A percentile compares a stretch with the other conserved stretches of the same genome.
Conservation (phyloP, 495 filamentous ascomycete species). For the Penicillium taxi region DNA sequence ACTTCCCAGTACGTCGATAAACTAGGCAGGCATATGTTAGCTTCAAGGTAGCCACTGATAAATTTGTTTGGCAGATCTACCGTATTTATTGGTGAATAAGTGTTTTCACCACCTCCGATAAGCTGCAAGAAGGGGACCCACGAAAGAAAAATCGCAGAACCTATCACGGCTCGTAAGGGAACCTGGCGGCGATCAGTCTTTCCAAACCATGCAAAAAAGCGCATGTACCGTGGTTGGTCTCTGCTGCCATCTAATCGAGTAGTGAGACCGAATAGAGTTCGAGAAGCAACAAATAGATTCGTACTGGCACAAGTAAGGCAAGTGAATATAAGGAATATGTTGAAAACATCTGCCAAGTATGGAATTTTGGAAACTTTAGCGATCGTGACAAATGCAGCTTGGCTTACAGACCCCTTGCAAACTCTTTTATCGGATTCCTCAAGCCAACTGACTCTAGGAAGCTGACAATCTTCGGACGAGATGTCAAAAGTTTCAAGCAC, state of each 20-base stretch:
- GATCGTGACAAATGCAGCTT: constrained; percentile 32
- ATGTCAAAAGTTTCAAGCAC: constrained; percentile 33
- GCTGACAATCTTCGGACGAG: constrained; percentile 24
- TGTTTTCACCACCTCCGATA: neutral
- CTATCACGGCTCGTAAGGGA: constrained; percentile 29
- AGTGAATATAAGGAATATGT: constrained; percentile 34
- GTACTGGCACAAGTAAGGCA: constrained; percentile 35
- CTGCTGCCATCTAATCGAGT: constrained; percentile 18
- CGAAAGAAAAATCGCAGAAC: constrained; percentile 31
- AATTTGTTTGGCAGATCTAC: neutral
- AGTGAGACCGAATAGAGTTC: constrained; percentile 38
- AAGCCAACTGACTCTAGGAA: constrained; percentile 24
- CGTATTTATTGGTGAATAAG: too few relatives aligned
- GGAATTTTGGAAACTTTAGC: constrained; percentile 19
- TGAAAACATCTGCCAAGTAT: constrained; percentile 28
- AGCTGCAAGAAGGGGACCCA: constrained; percentile 39
- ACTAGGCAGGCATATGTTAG: constrained; percentile 9
- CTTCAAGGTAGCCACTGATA: neutral
- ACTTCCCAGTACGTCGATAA: constrained; percentile 28
- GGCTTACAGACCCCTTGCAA: constrained; percentile 3
- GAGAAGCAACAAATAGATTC: constrained; percentile 40
- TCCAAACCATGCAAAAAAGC: constrained; percentile 24
- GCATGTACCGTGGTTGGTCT: constrained; percentile 8
- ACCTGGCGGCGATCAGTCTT: constrained; percentile 24
- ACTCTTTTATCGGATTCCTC: neutral